Conservation (phyloP, 345 rosid genomes). For the Pseudoturritis turrita region DNA sequence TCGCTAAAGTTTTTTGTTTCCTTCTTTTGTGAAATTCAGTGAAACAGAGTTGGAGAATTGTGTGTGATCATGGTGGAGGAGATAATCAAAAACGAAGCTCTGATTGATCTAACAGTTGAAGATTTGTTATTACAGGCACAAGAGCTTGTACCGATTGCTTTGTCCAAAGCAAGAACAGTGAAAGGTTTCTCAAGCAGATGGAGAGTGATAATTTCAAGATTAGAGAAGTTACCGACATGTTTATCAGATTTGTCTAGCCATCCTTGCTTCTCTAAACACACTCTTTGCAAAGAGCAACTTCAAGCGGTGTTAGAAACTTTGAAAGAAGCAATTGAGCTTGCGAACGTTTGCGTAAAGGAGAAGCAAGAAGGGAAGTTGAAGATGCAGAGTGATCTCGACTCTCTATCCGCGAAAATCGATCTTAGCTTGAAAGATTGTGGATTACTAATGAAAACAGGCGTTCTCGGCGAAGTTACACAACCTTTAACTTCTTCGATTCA, state of each 20-base stretch:
- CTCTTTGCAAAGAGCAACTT: constrained; percentile 85
- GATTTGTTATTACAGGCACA: constrained; percentile 68
- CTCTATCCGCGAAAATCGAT: constrained; percentile 71
- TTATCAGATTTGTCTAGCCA: constrained; percentile 87
- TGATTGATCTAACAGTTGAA: constrained; percentile 44
- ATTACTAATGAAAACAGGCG: constrained; percentile 83
- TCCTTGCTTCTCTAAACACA: constrained; percentile 84
- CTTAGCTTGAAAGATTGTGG: constrained; percentile 80
- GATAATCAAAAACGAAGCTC: background rate
- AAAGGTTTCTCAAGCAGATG: constrained; percentile 77
- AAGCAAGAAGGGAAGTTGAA: constrained; percentile 81
- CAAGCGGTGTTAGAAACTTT: constrained; percentile 63
- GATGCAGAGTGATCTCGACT: constrained; percentile 97
- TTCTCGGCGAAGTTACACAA: constrained; percentile 71
- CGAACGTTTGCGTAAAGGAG: constrained; percentile 51
- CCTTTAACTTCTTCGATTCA: constrained; percentile 35
- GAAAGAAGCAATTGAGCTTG: constrained; percentile 50
- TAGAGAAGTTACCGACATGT: constrained; percentile 78
- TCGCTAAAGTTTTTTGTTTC: constrained; percentile 21
- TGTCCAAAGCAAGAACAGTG: constrained; percentile 53
- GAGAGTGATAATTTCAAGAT: constrained; percentile 73
- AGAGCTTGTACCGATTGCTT: constrained; percentile 66
- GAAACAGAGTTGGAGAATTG: constrained; percentile 18
- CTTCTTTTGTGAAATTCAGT: constrained; percentile 27
- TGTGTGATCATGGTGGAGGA: constrained; percentile 32